A percentile compares a stretch with the other conserved stretches of the same genome.
These are phyloP conservation scores for Tulasnella calospora DNA, from an alignment of 768 basidiomycete genomes.

Conservation along the genomic window DNA sequence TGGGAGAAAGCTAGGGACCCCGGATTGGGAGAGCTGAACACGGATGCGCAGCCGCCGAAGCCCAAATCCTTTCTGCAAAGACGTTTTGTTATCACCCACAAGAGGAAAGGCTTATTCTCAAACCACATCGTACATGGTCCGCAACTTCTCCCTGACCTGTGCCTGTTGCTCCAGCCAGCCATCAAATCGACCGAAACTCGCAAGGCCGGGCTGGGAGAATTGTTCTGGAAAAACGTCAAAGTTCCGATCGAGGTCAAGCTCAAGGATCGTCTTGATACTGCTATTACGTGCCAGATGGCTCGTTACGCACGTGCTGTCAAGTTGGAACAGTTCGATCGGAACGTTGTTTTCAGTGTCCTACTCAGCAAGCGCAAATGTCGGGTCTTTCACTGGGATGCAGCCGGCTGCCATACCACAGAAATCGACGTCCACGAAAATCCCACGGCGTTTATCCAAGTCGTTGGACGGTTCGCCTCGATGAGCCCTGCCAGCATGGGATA, in stretches of 20 bases:
- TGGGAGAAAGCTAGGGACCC: background rate
- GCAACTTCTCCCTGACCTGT: background rate
- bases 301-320: slow-evolving; percentile 5
- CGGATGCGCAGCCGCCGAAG: background rate
- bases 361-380: background rate
- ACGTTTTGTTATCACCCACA: background rate
- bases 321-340: slow-evolving; percentile 4
- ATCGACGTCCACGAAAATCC: background rate
- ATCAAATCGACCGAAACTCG: background rate
- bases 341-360: background rate
- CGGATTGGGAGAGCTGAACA: background rate
- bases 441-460: background rate
- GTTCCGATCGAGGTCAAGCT: slow-evolving; percentile 12
- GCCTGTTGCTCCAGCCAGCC: background rate
- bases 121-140: background rate
- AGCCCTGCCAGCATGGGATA: background rate
- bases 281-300: background rate
- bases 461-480: background rate
- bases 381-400: background rate
- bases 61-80: background rate
- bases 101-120: background rate
- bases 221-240: slow-evolving; percentile 3
- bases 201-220: background rate
- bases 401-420: background rate
- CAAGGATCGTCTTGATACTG: background rate